phyloP scores from a whole-genome alignment of 495 filamentous ascomycete genomes.

The Penicillium bialowiezense region DNA sequence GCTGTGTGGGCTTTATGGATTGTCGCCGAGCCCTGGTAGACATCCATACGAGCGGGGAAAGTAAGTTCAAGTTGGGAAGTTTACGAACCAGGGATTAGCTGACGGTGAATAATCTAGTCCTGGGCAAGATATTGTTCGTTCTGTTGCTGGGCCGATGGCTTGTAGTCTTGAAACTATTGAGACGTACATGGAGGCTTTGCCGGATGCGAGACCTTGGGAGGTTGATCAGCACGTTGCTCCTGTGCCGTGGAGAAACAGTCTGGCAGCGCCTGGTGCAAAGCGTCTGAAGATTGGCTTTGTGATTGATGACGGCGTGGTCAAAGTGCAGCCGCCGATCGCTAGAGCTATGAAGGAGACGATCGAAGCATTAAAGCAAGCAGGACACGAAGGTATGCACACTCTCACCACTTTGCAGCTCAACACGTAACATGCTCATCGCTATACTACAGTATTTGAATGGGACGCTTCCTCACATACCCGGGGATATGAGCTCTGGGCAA shows the following conservation, averaged over 20 bases:
- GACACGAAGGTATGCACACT: conserved; percentile 37
- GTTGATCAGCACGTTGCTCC: conserved; percentile 37
- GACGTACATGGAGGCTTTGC: conserved; percentile 31
- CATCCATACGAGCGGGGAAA: conserved; percentile 48
- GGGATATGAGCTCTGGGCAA: conserved; percentile 44
- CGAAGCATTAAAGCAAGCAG: conserved; percentile 39
- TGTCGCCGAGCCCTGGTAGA: conserved; percentile 59
- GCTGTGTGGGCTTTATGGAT: conserved; percentile 61
- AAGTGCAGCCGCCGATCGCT: conserved; percentile 53
- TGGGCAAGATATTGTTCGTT: conserved; percentile 30
- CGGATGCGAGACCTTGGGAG: conserved; percentile 25
- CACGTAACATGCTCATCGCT: background rate
- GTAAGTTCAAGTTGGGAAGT: conserved; percentile 41
- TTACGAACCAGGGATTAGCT: too few relatives aligned
- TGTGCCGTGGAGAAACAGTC: conserved; percentile 40
- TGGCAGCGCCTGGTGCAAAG: conserved; percentile 21
- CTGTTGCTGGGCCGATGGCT: conserved; percentile 31
- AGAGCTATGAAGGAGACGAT: conserved; percentile 42
- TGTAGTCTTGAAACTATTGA: conserved; percentile 24
- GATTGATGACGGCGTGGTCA: conserved; percentile 52
- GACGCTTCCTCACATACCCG: conserved; percentile 30
- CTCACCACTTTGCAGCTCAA: too few relatives aligned
- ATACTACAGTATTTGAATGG: conserved; percentile 42
- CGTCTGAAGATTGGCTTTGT: conserved; percentile 51
- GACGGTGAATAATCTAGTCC: conserved; percentile 13